phyloP scores from a whole-genome alignment of 108 stramenopile species.

The Conticribra weissflogii region DNA sequence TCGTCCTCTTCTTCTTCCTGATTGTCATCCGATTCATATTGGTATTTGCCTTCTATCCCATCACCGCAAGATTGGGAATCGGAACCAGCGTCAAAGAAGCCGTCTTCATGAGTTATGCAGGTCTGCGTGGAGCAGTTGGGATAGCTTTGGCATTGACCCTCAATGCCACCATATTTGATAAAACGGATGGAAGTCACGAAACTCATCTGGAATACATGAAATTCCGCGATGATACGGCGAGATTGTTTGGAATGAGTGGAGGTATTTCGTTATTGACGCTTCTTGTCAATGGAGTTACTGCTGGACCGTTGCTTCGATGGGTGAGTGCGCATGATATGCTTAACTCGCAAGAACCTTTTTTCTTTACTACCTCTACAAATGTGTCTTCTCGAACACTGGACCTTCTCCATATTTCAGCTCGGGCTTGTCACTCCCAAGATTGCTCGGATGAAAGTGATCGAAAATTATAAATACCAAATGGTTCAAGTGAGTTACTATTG shows the following conservation, averaged over 20 bases:
- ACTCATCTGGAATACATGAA: not conserved
- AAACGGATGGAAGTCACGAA: not conserved
- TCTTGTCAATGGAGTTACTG: not conserved
- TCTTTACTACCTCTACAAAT: too few species aligned
- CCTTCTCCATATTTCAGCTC: not conserved
- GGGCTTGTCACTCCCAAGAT: slow-evolving; percentile 8
- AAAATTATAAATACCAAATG: slow-evolving; percentile 19
- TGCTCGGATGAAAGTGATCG: not conserved
- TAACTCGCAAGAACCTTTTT: too few species aligned
- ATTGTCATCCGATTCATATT: slow-evolving; percentile 36
- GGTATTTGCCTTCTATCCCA: slow-evolving; percentile 38
- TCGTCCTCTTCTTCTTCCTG: slow-evolving; percentile 26
- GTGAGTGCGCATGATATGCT: not conserved
- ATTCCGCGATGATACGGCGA: not conserved
- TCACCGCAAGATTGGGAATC: slow-evolving; percentile 27
- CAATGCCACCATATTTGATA: slow-evolving; percentile 2
- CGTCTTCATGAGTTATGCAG: slow-evolving; percentile 35
- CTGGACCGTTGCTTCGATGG: slow-evolving; percentile 5
- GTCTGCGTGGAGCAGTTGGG: slow-evolving; percentile 48
- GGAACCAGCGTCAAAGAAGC: slow-evolving; percentile 39
- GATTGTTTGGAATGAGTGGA: not conserved
- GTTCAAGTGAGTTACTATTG: not conserved
- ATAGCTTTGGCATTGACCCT: slow-evolving; percentile 46
- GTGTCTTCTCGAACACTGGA: too few species aligned
- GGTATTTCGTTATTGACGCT: not conserved